phyloP scores from a whole-genome alignment of 768 basidiomycete species.

The Mycena venus region DNA sequence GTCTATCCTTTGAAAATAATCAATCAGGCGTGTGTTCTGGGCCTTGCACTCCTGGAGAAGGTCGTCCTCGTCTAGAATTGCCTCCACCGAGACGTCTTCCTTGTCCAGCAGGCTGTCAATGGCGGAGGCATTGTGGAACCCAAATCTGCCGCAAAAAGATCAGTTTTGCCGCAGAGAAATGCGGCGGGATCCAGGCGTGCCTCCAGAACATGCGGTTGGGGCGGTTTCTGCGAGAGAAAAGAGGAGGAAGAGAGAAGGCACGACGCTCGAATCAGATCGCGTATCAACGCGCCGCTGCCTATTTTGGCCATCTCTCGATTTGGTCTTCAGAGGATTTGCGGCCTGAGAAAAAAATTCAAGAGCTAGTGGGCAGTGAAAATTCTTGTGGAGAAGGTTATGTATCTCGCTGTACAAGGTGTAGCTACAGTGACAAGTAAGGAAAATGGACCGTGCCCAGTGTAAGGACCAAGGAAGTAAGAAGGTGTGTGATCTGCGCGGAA shows the following conservation, averaged over 20 bases:
- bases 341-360: not conserved
- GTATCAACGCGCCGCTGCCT: conserved; percentile 14
- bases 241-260: conserved; percentile 12
- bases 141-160: conserved; percentile 74
- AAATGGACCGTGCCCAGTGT: too few species aligned
- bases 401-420: too few species aligned
- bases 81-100: conserved; percentile 90
- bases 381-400: too few species aligned
- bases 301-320: conserved; percentile 2
- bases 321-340: not conserved
- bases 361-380: too few species aligned
- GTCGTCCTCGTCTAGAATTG: conserved; percentile 94
- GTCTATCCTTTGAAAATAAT: conserved; percentile 87
- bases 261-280: conserved; percentile 13
- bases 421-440: too few species aligned
- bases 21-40: conserved; percentile 90
- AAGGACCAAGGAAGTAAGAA: too few species aligned
- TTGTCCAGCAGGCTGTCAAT: conserved; percentile 94
- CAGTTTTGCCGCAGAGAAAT: conserved; percentile 37
- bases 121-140: conserved; percentile 88
- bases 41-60: conserved; percentile 95
- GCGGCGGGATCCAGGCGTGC: conserved; percentile 46
- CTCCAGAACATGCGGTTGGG: conserved; percentile 64
- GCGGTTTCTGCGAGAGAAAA: conserved; percentile 9
- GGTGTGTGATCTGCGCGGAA: too few species aligned